Evolutionary conservation across 495 filamentous ascomycete genomes (phyloP), one percentile per base, ranked within the genome.

Genomic region (Clohesyomyces aquaticus): DNA sequence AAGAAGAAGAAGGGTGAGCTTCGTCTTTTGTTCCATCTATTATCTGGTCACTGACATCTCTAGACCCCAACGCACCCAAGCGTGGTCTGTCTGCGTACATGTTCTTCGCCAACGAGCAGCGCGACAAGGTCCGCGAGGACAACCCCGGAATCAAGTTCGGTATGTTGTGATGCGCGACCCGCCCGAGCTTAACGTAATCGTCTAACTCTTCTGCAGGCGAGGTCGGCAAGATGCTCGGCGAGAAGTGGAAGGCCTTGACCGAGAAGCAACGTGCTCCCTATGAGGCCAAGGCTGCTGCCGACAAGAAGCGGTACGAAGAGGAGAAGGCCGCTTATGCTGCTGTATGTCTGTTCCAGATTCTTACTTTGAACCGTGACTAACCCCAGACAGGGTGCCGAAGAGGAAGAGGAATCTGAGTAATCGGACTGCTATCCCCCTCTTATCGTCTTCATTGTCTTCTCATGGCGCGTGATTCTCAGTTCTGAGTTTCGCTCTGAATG

Each of bases 31-130:
- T 66, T 47, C 46, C 70, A 54, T 65, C 38, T 0, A 67, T 57
- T 19, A 28, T 26, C 29, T 23, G 18, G 65, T 70, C 32, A 70
- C 65, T 66, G 55, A 66, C 60, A 12, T 46, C 18, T 14, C 1
- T 66, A 98, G 94, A 98, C 77, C 94, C 94, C 79, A 97, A 98
- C 76, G 93, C 93, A 49, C 94, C 94, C 74, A 99, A 98, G 90
- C 90, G 94, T 79, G 95, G 92, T 79, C 90, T 99, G 50, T 99
- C 94, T 21, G 94, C 95, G 53, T 99, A 99, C 86, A 99, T 99
- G 94, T 99, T 98, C 86, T 99, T 99, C 76, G 94, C 94, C 83
- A 98, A 98, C 72, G 95, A 98, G 76, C 89, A 96, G 77, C 92
- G 94, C 69, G 94, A 98, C 70, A 96, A 94, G 76, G 94, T 99